Conservation (phyloP, 78 protist genomes). For the Diacronema lutheri region DNA sequence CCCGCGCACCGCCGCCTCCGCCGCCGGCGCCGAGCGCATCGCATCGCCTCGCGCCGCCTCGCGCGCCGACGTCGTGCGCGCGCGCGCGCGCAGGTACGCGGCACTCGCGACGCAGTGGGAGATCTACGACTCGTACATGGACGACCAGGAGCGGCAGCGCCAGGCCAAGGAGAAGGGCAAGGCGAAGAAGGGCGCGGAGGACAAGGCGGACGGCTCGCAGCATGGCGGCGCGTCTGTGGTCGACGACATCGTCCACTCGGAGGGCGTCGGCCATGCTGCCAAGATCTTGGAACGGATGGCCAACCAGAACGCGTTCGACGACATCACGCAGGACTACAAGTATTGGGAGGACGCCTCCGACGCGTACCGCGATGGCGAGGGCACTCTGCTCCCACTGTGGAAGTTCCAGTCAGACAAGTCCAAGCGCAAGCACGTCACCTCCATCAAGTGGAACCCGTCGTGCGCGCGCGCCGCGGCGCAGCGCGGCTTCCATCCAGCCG, state of each 20-base stretch:
- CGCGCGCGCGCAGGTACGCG: no score
- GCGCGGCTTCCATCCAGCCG: no score
- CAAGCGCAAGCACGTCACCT: constrained; percentile 53
- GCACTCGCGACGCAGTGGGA: constrained; percentile 59
- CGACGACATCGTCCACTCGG: constrained; percentile 16
- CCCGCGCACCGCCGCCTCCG: no score
- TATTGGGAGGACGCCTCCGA: constrained; percentile 75
- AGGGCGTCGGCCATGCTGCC: constrained; percentile 3
- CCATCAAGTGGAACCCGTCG: constrained; percentile 16
- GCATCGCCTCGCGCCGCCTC: no score
- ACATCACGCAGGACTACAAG: constrained; percentile 38
- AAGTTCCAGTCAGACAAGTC: neutral
- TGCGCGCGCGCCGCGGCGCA: no score
- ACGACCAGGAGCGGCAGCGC: constrained; percentile 35
- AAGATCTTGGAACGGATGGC: constrained; percentile 76
- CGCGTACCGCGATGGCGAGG: constrained; percentile 45
- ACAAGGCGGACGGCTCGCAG: neutral
- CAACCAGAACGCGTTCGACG: constrained; percentile 71
- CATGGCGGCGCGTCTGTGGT: neutral
- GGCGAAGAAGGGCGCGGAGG: neutral
- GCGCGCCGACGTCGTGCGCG: no score
- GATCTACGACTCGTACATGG: constrained; percentile 74
- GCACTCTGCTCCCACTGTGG: constrained; percentile 82
- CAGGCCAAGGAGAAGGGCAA: neutral
- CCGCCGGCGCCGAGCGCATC: no score